Conservation (phyloP, 1,284 basidiomycete species). For the Boletus holoroseus region DNA sequence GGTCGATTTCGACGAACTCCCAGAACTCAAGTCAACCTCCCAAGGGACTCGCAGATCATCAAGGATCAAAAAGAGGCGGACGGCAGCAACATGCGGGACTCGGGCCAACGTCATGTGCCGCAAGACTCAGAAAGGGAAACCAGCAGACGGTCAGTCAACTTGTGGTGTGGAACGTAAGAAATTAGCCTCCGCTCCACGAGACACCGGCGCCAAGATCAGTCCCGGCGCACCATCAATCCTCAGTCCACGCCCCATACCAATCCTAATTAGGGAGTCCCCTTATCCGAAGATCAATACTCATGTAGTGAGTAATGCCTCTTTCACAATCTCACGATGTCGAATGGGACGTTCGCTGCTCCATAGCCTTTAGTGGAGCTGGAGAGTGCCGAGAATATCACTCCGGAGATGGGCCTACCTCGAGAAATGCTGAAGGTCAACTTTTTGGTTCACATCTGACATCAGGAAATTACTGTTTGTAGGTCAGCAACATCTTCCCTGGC, state of each 20-base stretch:
- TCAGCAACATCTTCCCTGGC: not conserved
- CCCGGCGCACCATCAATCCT: not conserved
- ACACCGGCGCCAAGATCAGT: not conserved
- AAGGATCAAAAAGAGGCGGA: conserved; percentile 20
- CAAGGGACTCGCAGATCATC: conserved; percentile 18
- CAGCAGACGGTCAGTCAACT: not conserved
- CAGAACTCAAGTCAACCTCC: conserved; percentile 3
- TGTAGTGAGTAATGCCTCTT: conserved; percentile 12
- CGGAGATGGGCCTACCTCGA: not conserved
- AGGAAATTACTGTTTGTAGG: conserved; percentile 10
- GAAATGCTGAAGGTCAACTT: conserved; percentile 15
- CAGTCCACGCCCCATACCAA: not conserved
- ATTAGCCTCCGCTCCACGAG: not conserved
- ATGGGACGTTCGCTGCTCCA: not conserved
- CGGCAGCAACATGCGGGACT: not conserved
- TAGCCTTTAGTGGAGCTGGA: conserved; percentile 5
- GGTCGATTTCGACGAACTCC: conserved; percentile 14
- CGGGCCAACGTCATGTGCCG: conserved; percentile 1
- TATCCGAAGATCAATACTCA: not conserved
- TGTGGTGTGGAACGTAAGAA: not conserved
- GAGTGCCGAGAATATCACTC: not conserved
- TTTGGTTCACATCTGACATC: not conserved
- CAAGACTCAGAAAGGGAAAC: conserved; percentile 10
- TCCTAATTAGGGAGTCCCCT: not conserved
- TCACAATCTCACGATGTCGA: not conserved